Evolutionary conservation across 495 filamentous ascomycete genomes (phyloP).

Genomic region (Tuber indicum): DNA sequence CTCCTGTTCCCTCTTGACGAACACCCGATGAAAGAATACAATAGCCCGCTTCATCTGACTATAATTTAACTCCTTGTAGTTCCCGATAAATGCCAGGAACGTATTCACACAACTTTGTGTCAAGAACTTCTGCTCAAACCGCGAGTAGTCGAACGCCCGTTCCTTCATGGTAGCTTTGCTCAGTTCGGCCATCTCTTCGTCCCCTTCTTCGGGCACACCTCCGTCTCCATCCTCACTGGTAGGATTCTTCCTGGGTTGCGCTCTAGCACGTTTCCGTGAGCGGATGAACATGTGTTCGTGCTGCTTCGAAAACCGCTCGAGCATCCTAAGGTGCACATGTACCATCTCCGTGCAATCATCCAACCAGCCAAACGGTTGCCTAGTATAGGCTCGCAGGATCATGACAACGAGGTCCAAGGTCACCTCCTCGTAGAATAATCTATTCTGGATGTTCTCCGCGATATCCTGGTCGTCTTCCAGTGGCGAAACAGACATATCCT

Average conservation of each 20-base stretch:
- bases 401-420: conserved; percentile 80
- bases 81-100: conserved; percentile 71
- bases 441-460: conserved; percentile 91
- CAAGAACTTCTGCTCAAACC: conserved; percentile 72
- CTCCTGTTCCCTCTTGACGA: conserved; percentile 87
- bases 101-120: conserved; percentile 82
- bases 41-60: conserved; percentile 87
- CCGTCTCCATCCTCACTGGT: conserved; percentile 30
- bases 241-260: conserved; percentile 48
- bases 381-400: conserved; percentile 75
- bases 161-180: conserved; percentile 62
- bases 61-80: conserved; percentile 71
- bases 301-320: conserved; percentile 89
- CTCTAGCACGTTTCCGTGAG: conserved; percentile 57
- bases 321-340: conserved; percentile 83
- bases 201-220: conserved; percentile 51
- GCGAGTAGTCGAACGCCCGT: conserved; percentile 86
- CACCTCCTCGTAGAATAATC: conserved; percentile 95
- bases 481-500: conserved; percentile 80
- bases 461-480: conserved; percentile 95
- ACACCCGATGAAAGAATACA: conserved; percentile 89
- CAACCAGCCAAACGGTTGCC: conserved; percentile 74
- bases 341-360: conserved; percentile 86
- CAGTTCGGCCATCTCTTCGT: conserved; percentile 65
- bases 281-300: conserved; percentile 90